Percentiles rank a stretch among this genome's conserved stretches.
These are phyloP conservation scores for Pouteria campechiana DNA, from an alignment of 179 eudicot genomes.

Conservation along the genomic window DNA sequence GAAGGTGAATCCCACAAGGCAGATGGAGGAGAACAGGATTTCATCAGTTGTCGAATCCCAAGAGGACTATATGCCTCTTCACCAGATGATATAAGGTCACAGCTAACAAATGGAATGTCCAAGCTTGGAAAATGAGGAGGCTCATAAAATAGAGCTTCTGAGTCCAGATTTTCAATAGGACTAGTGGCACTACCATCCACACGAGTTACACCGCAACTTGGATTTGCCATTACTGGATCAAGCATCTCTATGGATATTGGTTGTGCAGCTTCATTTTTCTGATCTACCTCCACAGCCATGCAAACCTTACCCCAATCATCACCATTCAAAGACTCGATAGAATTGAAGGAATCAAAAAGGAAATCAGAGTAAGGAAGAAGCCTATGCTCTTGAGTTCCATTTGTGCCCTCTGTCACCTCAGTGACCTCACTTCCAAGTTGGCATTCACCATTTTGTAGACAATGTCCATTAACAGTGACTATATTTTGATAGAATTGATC, in stretches of 20 bases:
- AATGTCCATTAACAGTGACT: slow-evolving; percentile 18
- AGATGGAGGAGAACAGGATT: slow-evolving; percentile 58
- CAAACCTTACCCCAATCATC: no score
- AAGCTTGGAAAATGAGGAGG: slow-evolving; percentile 93
- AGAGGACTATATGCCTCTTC: slow-evolving; percentile 76
- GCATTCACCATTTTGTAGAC: slow-evolving; percentile 17
- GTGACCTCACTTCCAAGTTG: slow-evolving; percentile 11
- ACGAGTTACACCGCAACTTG: no score
- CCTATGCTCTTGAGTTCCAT: slow-evolving; percentile 27
- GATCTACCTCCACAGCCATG: no score
- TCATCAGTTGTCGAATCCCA: slow-evolving; percentile 80
- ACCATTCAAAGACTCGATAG: slow-evolving; percentile 16
- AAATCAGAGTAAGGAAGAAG: slow-evolving; percentile 17
- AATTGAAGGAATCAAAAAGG: slow-evolving; percentile 11
- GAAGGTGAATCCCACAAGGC: slow-evolving; percentile 88
- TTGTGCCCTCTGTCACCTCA: slow-evolving; percentile 21
- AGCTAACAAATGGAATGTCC: slow-evolving; percentile 84
- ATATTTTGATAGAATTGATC: slow-evolving; percentile 22
- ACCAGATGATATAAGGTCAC: slow-evolving; percentile 77
- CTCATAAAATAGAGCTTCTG: slow-evolving; percentile 68
- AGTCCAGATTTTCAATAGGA: slow-evolving; percentile 29
- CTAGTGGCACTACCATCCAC: no score
- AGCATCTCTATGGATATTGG: no score
- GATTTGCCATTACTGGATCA: no score
- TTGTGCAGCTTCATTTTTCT: slow-evolving; percentile 16